Percentiles rank a stretch among this genome's conserved stretches.
Evolutionary conservation across 2,329 filamentous ascomycete genomes (phyloP).

Genomic region (Neofusicoccum ribis): DNA sequence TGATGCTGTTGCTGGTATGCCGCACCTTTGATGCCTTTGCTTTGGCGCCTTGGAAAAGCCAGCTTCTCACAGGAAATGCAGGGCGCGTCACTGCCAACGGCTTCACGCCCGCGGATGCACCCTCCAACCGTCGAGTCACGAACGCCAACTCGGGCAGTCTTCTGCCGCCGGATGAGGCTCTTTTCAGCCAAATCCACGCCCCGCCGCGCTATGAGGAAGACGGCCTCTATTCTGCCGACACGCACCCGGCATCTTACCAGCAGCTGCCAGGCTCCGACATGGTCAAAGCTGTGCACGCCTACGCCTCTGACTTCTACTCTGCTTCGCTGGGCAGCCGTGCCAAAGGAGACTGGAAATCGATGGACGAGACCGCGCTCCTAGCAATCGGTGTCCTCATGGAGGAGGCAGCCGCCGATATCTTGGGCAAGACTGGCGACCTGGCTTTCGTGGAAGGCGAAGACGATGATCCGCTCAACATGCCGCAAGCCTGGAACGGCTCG

Average conservation of each 20-base stretch:
- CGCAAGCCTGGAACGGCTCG: background rate
- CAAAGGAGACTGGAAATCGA: conserved; percentile 55
- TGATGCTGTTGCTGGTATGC: conserved; percentile 62
- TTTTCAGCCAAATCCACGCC: conserved; percentile 66
- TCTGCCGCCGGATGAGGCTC: conserved; percentile 67
- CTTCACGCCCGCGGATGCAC: conserved; percentile 42
- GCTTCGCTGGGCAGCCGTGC: conserved; percentile 23
- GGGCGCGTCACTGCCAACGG: conserved; percentile 54
- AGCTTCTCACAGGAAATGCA: background rate
- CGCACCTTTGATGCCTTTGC: background rate
- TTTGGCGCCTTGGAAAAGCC: background rate
- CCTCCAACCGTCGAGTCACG: conserved; percentile 30
- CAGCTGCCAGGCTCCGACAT: conserved; percentile 68
- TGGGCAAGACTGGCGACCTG: conserved; percentile 68
- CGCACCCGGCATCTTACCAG: conserved; percentile 52
- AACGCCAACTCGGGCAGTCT: conserved; percentile 34
- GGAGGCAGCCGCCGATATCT: conserved; percentile 61
- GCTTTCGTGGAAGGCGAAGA: conserved; percentile 65
- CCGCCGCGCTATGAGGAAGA: conserved; percentile 68
- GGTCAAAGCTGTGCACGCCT: conserved; percentile 67
- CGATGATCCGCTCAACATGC: background rate
- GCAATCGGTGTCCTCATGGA: conserved; percentile 75
- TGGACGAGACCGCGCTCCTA: conserved; percentile 77
- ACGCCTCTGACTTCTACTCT: conserved; percentile 66
- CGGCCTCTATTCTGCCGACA: conserved; percentile 69